Percentiles rank a stretch among this genome's conserved stretches.
Evolutionary conservation across 2,329 filamentous ascomycete species (phyloP).

Genomic region (Fusarium robinianum): DNA sequence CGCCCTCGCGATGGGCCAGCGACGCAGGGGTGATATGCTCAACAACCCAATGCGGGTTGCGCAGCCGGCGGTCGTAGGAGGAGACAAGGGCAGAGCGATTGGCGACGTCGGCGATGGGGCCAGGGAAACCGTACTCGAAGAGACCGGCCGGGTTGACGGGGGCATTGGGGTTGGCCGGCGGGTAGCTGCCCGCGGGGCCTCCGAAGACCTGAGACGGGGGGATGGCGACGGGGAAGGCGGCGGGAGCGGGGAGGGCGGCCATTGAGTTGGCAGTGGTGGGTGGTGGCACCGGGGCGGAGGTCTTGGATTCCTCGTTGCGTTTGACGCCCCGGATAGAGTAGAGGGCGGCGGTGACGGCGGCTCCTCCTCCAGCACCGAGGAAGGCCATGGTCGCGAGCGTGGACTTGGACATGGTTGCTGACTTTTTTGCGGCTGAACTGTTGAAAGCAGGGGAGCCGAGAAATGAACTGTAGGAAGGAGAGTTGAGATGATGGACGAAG

Average conservation of each 20-base stretch:
- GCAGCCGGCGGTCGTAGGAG: conserved; percentile 84
- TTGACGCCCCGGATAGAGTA: conserved; percentile 61
- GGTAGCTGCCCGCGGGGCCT: conserved; percentile 39
- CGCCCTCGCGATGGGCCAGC: conserved; percentile 72
- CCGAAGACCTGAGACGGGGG: conserved; percentile 63
- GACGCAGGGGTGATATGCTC: conserved; percentile 96
- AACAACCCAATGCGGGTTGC: conserved; percentile 92
- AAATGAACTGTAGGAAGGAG: background rate
- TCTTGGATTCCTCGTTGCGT: conserved; percentile 45
- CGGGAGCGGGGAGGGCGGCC: conserved; percentile 36
- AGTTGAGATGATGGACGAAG: background rate
- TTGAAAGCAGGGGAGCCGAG: background rate
- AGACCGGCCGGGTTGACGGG: conserved; percentile 76
- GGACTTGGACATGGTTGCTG: conserved; percentile 73
- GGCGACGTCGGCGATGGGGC: conserved; percentile 83
- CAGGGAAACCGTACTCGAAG: conserved; percentile 89
- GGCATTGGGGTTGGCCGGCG: conserved; percentile 42
- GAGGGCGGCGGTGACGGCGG: conserved; percentile 72
- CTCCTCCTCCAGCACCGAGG: conserved; percentile 75
- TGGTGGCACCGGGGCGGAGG: conserved; percentile 40
- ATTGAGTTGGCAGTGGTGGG: conserved; percentile 37
- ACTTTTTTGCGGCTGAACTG: background rate
- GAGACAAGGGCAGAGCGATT: conserved; percentile 78
- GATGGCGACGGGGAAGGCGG: conserved; percentile 45
- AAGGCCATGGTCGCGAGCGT: conserved; percentile 77